Evolutionary conservation across 23 red algal genomes (phyloP).

Genomic region (Gracilaria domingensis): DNA sequence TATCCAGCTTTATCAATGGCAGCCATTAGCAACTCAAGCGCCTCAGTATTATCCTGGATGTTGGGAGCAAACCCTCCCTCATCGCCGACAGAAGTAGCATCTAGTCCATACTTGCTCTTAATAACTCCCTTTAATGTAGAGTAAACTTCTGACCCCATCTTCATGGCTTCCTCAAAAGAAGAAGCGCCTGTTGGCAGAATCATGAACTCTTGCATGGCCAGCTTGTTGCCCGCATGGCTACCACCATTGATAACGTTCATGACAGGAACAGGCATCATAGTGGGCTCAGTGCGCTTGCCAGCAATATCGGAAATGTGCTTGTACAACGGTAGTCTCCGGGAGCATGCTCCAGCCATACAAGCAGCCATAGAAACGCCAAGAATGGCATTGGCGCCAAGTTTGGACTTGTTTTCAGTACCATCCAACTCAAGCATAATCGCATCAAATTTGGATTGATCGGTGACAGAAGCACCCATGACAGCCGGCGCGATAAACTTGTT

Average conservation of each 20-base stretch:
- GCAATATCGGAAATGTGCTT: slow-evolving; percentile 92
- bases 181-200: slow-evolving; percentile 91
- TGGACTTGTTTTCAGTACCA: slow-evolving; percentile 87
- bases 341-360: slow-evolving; percentile 92
- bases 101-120: slow-evolving; percentile 92
- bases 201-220: slow-evolving; percentile 99
- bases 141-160: slow-evolving; percentile 95
- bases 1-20: slow-evolving; percentile 97
- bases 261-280: slow-evolving; percentile 87
- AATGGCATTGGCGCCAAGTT: slow-evolving; percentile 96
- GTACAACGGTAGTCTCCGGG: slow-evolving; percentile 85
- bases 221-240: slow-evolving; percentile 93
- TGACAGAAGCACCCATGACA: slow-evolving; percentile 76
- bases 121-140: slow-evolving; percentile 91
- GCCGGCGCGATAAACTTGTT: slow-evolving; percentile 78
- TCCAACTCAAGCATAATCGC: slow-evolving; percentile 88
- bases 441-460: slow-evolving; percentile 88
- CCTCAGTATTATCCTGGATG: slow-evolving; percentile 91
- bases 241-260: slow-evolving; percentile 99
- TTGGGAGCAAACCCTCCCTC: slow-evolving; percentile 99
- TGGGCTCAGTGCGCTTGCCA: slow-evolving; percentile 63
- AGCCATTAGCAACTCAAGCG: slow-evolving; percentile 80
- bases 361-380: slow-evolving; percentile 97
- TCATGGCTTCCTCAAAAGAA: slow-evolving; percentile 86
- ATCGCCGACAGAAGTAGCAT: slow-evolving; percentile 96